These are phyloP conservation scores for Ascodesmis nigricans DNA, from an alignment of 495 filamentous ascomycete genomes.

Conservation along the genomic window DNA sequence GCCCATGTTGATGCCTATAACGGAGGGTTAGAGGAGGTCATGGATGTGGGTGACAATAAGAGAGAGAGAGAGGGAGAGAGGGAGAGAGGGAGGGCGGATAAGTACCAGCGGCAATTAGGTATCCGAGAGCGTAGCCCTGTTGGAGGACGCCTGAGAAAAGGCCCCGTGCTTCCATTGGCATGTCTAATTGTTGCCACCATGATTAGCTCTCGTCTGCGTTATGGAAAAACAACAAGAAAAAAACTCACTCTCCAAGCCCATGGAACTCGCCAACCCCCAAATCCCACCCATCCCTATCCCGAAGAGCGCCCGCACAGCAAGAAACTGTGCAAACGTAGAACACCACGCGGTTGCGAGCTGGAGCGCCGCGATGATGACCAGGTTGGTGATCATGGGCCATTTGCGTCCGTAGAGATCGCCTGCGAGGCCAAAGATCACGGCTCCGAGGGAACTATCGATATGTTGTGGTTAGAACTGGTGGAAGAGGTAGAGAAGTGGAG, in stretches of 20 bases:
- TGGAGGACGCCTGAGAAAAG: conserved; percentile 60
- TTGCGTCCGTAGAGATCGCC: conserved; percentile 58
- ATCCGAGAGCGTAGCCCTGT: conserved; percentile 56
- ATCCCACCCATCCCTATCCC: conserved; percentile 72
- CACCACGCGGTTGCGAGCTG: conserved; percentile 56
- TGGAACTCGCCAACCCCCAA: conserved; percentile 61
- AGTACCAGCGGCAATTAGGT: conserved; percentile 51
- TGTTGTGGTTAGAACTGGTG: too few relatives aligned
- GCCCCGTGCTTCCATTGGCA: conserved; percentile 34
- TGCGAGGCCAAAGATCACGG: conserved; percentile 46
- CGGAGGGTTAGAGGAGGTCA: too few relatives aligned
- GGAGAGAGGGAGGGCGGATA: too few relatives aligned
- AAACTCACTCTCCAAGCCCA: conserved; percentile 44
- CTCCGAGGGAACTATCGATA: conserved; percentile 33
- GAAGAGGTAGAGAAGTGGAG: not conserved
- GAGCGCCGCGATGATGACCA: conserved; percentile 34
- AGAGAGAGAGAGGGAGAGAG: too few relatives aligned
- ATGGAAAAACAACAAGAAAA: not conserved
- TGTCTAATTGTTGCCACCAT: conserved; percentile 10
- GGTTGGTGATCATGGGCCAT: conserved; percentile 58
- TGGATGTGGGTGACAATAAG: too few relatives aligned
- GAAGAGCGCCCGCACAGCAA: conserved; percentile 42
- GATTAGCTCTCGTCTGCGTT: not conserved
- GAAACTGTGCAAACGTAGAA: conserved; percentile 40
- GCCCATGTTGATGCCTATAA: conserved; percentile 43